A percentile compares a stretch with the other conserved stretches of the same genome.
phyloP scores from a whole-genome alignment of 768 basidiomycete genomes.

The Amanita phalloides region DNA sequence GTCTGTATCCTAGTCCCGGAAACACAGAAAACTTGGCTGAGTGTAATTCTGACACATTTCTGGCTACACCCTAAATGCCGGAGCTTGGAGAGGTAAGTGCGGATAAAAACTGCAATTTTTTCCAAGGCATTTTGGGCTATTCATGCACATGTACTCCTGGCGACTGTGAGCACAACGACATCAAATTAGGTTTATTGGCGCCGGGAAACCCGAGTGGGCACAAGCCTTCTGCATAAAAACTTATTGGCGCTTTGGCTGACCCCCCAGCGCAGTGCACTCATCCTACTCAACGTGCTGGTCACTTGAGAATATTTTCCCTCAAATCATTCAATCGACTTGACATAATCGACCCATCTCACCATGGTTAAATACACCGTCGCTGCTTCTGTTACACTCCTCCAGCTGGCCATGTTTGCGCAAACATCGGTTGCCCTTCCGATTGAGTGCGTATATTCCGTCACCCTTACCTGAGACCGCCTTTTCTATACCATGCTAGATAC shows the following conservation, averaged over 20 bases:
- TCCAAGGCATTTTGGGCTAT: too few relatives aligned
- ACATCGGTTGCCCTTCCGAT: constrained; percentile 18
- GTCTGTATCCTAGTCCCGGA: too few relatives aligned
- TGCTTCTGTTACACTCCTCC: constrained; percentile 9
- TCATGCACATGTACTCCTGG: too few relatives aligned
- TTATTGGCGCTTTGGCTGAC: not conserved
- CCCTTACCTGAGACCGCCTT: not conserved
- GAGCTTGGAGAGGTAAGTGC: too few relatives aligned
- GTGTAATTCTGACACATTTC: too few relatives aligned
- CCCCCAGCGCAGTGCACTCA: not conserved
- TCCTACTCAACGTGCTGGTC: not conserved
- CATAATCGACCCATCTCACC: not conserved
- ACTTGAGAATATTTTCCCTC: not conserved
- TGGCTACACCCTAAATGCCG: too few relatives aligned
- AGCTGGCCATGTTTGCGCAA: constrained; percentile 18
- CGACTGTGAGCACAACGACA: too few relatives aligned
- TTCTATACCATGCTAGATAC: not conserved
- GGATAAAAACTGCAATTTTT: too few relatives aligned
- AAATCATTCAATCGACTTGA: not conserved
- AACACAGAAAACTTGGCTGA: too few relatives aligned
- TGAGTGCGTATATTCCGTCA: constrained; percentile 7
- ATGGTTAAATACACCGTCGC: not conserved
- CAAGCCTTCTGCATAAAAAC: not conserved
- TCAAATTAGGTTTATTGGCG: too few relatives aligned
- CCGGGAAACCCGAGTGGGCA: too few relatives aligned